Evolutionary conservation across 192 early-diverging fungal genomes (phyloP).

Genomic region (Coemansia biformis): DNA sequence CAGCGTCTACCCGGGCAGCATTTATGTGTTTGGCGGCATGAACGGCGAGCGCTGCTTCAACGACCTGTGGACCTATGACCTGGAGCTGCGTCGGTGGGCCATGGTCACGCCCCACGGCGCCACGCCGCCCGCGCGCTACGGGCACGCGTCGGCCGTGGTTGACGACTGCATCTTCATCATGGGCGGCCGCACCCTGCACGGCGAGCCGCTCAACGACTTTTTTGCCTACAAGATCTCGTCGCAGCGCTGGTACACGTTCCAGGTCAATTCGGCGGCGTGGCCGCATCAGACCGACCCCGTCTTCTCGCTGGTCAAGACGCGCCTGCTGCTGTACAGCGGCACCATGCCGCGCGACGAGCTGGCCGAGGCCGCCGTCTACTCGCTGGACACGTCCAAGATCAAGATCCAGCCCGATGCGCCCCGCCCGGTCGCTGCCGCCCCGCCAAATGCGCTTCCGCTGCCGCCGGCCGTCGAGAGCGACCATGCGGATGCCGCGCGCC

Average conservation of each 20-base stretch:
- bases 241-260: constrained; percentile 54
- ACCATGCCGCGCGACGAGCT: constrained; percentile 26
- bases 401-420: constrained; percentile 47
- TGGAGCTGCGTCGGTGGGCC: constrained; percentile 31
- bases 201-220: constrained; percentile 44
- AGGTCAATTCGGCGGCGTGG: constrained; percentile 42
- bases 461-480: too few species aligned
- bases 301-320: constrained; percentile 44
- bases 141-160: constrained; percentile 46
- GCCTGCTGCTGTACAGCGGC: constrained; percentile 45
- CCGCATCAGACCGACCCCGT: constrained; percentile 45
- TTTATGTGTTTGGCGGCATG: constrained; percentile 51
- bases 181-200: constrained; percentile 40
- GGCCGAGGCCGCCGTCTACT: constrained; percentile 22
- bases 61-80: constrained; percentile 47
- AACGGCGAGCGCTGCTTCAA: constrained; percentile 46
- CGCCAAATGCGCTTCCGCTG: too few species aligned
- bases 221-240: constrained; percentile 48
- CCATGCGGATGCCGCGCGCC: too few species aligned
- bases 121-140: constrained; percentile 43
- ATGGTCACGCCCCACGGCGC: constrained; percentile 42
- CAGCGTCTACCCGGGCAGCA: constrained; percentile 35
- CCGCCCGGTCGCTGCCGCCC: constrained; percentile 3
- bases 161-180: constrained; percentile 52
- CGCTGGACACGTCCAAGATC: constrained; percentile 50